A percentile compares a stretch with the other conserved stretches of the same genome.
Conservation (phyloP, 768 basidiomycete genomes). For the Podaxis sp. region DNA sequence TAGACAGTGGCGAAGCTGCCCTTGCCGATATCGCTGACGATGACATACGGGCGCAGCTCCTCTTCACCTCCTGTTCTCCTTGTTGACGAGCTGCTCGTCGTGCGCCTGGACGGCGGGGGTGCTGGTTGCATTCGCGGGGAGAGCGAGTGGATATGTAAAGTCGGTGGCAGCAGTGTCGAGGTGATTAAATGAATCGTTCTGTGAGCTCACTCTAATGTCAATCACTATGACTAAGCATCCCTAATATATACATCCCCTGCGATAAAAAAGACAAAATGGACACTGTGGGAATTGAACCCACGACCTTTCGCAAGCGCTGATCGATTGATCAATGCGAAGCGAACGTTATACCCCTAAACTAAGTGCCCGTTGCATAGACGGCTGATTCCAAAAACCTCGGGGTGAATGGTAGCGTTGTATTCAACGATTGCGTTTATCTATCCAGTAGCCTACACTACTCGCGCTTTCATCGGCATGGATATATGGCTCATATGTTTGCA, state of each 20-base stretch:
- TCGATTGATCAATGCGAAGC: slow-evolving; percentile 41
- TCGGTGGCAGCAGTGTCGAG: slow-evolving; percentile 3
- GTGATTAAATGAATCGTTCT: slow-evolving; percentile 17
- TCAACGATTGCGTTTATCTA: not conserved
- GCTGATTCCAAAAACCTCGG: not conserved
- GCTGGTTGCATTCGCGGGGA: slow-evolving; percentile 10
- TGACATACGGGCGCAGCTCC: slow-evolving; percentile 58
- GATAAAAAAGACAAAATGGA: slow-evolving; percentile 29
- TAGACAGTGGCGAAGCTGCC: slow-evolving; percentile 97
- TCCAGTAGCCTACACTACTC: not conserved
- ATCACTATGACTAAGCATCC: slow-evolving; percentile 14
- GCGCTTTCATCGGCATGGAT: not conserved
- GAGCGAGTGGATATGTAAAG: not conserved
- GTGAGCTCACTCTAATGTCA: slow-evolving; percentile 9
- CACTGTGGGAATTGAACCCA: slow-evolving; percentile 58
- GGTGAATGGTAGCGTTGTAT: not conserved
- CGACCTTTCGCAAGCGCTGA: slow-evolving; percentile 48
- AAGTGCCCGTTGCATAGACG: slow-evolving; percentile 38
- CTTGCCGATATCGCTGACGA: slow-evolving; percentile 76
- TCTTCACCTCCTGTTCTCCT: slow-evolving; percentile 2
- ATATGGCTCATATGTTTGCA: not conserved
- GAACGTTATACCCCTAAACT: slow-evolving; percentile 63
- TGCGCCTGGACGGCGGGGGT: slow-evolving; percentile 9
- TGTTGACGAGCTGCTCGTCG: not conserved
- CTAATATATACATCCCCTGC: not conserved